Base-by-base conservation (phyloP, 805 yeast genomes). In the Candida silvicultrix region DNA sequence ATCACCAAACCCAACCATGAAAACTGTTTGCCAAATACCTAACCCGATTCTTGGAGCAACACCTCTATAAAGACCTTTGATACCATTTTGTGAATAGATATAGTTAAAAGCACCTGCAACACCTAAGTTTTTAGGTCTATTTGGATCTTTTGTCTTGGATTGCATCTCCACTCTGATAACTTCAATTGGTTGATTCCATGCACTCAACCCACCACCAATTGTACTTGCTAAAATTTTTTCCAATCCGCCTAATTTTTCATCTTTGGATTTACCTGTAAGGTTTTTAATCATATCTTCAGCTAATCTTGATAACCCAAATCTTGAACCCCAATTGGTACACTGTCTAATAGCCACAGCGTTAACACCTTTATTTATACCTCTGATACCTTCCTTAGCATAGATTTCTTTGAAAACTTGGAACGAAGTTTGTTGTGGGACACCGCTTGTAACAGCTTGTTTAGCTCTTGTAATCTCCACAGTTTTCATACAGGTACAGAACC, bases 151-250 rank as follows among this genome's bases (percentile, higher is more conserved):
- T n/a, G 90, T 89, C 72, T 85, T 85, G 47, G 95, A 85, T 71
- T 94, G 99, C 97, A 94, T 89, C 70, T 94, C 99, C 18, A 94
- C 96, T 68, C 99, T 81, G 55, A 90, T 85, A 45, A 94, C 99
- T 71, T 94, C 99, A 60, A 94, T 89, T 36, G 98, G 99, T 71
- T 94, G 99, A 70, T 94, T 94, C 98, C 99, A 94, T 16, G 98
- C 96, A 49, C 92, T 81, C 53, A 94, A 78, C 53, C 97, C 97
- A 71, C 99, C 99, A 78, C 99, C 99, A 51, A 94, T 70, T 10
- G 85, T 87, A 16, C 95, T 81, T 5, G 96, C 89, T 22, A 77
- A 70, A 46, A 94, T 84, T 69, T 90, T 90, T 65, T 94, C 98
- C 20, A 71, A 56, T 1, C 95, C 87, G 50, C 73, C 67, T 56